Evolutionary conservation across 768 basidiomycete genomes (phyloP).

Genomic region (Naganishia onofrii): DNA sequence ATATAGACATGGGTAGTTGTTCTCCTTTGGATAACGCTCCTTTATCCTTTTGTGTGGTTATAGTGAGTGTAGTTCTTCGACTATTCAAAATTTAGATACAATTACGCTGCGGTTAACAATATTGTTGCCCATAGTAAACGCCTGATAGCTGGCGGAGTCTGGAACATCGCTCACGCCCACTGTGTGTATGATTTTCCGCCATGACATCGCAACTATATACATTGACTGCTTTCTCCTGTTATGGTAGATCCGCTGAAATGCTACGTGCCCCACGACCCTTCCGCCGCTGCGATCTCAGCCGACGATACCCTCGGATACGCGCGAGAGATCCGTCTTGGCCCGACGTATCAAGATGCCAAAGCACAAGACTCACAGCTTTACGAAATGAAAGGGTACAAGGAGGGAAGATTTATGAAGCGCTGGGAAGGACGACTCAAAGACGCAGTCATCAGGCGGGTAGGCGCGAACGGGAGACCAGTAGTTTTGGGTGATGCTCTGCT

Average conservation of each 20-base stretch:
- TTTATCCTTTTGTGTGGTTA: constrained; percentile 11
- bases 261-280: constrained; percentile 11
- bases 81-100: background rate
- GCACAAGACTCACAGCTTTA: background rate
- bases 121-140: constrained; percentile 5
- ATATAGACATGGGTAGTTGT: constrained; percentile 6
- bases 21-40: constrained; percentile 6
- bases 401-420: constrained; percentile 22
- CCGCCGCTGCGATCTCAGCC: background rate
- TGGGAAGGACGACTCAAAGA: constrained; percentile 20
- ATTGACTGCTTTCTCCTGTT: background rate
- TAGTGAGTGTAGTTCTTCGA: background rate
- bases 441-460: background rate
- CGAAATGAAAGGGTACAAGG: constrained; percentile 20
- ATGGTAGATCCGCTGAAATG: constrained; percentile 10
- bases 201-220: background rate
- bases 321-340: constrained; percentile 17
- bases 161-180: background rate
- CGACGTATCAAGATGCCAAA: background rate
- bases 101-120: no score
- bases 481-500: constrained; percentile 13
- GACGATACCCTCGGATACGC: background rate
- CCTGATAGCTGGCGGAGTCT: constrained; percentile 5
- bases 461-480: background rate
- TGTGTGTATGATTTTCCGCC: background rate